Percentiles rank a stretch among this genome's conserved stretches.
Conservation (phyloP, 805 yeast genomes). For the Spathaspora arborariae region DNA sequence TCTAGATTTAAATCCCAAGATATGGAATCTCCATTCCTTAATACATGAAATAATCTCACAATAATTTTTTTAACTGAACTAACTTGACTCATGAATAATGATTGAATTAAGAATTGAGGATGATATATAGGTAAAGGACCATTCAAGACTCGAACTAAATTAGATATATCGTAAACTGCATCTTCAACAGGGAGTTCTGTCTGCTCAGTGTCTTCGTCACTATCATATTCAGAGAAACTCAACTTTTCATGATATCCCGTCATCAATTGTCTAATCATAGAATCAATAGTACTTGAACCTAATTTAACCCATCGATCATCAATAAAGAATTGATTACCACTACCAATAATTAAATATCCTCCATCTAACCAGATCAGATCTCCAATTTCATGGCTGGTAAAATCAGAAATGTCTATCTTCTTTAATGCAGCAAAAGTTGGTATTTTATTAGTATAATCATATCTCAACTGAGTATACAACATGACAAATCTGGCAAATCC, state of each 20-base stretch:
- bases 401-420: conserved; percentile 62
- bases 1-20: conserved; percentile 33
- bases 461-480: conserved; percentile 76
- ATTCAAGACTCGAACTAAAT: conserved; percentile 71
- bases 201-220: neutral
- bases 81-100: conserved; percentile 59
- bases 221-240: conserved; percentile 4
- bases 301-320: conserved; percentile 58
- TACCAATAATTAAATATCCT: conserved; percentile 76
- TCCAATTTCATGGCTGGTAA: conserved; percentile 79
- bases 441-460: conserved; percentile 78
- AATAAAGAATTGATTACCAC: conserved; percentile 86
- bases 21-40: conserved; percentile 39
- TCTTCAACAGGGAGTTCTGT: conserved; percentile 10
- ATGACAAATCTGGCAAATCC: conserved; percentile 66
- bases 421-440: conserved; percentile 79
- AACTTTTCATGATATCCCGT: conserved; percentile 21
- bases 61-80: conserved; percentile 55
- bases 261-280: conserved; percentile 43
- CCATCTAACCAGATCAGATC: conserved; percentile 84
- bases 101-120: conserved; percentile 81
- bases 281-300: conserved; percentile 42
- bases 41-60: conserved; percentile 44
- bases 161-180: conserved; percentile 47
- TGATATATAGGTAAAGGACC: conserved; percentile 90